Conservation (phyloP, 352 stramenopile species). For the Lagenidium sp. region DNA sequence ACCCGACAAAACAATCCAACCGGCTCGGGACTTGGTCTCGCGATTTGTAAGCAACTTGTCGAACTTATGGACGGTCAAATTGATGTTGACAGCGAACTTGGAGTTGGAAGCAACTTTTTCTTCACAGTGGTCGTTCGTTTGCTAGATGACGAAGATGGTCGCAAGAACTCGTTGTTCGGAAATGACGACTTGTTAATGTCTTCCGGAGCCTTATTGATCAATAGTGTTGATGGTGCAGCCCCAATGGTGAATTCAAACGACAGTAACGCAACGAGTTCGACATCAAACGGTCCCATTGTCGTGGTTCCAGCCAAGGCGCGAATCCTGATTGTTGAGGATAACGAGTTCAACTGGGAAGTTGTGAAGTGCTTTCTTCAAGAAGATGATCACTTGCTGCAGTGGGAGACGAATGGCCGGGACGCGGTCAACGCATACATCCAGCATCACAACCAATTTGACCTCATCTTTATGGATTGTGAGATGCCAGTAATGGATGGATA, state of each 20-base stretch:
- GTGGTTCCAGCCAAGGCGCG: conserved; percentile 18
- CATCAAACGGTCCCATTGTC: background rate
- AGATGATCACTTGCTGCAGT: conserved; percentile 74
- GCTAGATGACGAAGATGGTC: conserved; percentile 32
- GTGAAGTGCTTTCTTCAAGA: conserved; percentile 81
- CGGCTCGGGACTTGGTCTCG: conserved; percentile 68
- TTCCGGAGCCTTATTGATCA: conserved; percentile 10
- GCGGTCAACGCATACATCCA: conserved; percentile 68
- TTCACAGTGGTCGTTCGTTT: conserved; percentile 68
- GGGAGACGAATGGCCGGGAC: conserved; percentile 70
- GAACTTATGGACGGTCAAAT: conserved; percentile 82
- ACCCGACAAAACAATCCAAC: conserved; percentile 73
- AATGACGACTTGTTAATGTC: conserved; percentile 38
- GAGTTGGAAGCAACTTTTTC: conserved; percentile 73
- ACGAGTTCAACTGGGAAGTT: conserved; percentile 89
- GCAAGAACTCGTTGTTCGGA: conserved; percentile 32
- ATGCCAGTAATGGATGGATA: conserved; percentile 87
- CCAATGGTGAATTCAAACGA: conserved; percentile 36
- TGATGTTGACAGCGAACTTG: conserved; percentile 66
- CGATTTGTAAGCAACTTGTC: conserved; percentile 78
- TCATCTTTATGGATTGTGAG: conserved; percentile 82
- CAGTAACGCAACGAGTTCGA: conserved; percentile 22
- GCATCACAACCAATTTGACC: conserved; percentile 64
- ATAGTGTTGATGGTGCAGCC: conserved; percentile 8
- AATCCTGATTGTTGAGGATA: conserved; percentile 83